These are phyloP conservation scores for Nemania sp. DNA, from an alignment of 2,329 filamentous ascomycete genomes.

Conservation along the genomic window DNA sequence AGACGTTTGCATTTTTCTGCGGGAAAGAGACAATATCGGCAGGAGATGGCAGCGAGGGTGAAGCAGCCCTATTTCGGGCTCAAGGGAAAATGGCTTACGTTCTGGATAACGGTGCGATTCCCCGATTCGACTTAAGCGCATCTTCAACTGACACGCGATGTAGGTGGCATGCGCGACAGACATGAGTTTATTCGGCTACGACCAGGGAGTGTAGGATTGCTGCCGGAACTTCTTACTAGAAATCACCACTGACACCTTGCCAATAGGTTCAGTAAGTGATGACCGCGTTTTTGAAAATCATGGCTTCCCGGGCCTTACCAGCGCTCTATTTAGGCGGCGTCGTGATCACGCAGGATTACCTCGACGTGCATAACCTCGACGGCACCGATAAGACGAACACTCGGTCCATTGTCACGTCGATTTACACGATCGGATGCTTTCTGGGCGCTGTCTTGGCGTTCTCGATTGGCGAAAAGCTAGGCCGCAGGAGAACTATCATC, in stretches of 20 bases:
- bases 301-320: neutral
- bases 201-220: slow-evolving; percentile 49
- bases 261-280: slow-evolving; percentile 16
- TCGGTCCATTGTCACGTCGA: slow-evolving; percentile 52
- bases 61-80: slow-evolving; percentile 37
- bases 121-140: neutral
- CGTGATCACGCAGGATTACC: slow-evolving; percentile 56
- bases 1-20: too few relatives aligned
- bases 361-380: slow-evolving; percentile 50
- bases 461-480: slow-evolving; percentile 48
- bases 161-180: slow-evolving; percentile 37
- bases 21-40: too few relatives aligned
- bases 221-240: neutral
- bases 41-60: slow-evolving; percentile 29
- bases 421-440: slow-evolving; percentile 48
- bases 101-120: slow-evolving; percentile 34
- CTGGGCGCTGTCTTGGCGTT: slow-evolving; percentile 46
- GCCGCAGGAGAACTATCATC: slow-evolving; percentile 48
- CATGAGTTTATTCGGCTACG: slow-evolving; percentile 43
- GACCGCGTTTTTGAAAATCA: neutral
- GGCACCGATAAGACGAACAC: slow-evolving; percentile 41
- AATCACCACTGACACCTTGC: neutral
- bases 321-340: slow-evolving; percentile 47
- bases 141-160: neutral
- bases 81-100: slow-evolving; percentile 36